A percentile compares a stretch with the other conserved stretches of the same genome.
phyloP scores from a whole-genome alignment of 805 yeast species.

The Grigorovia transvaalensis region DNA sequence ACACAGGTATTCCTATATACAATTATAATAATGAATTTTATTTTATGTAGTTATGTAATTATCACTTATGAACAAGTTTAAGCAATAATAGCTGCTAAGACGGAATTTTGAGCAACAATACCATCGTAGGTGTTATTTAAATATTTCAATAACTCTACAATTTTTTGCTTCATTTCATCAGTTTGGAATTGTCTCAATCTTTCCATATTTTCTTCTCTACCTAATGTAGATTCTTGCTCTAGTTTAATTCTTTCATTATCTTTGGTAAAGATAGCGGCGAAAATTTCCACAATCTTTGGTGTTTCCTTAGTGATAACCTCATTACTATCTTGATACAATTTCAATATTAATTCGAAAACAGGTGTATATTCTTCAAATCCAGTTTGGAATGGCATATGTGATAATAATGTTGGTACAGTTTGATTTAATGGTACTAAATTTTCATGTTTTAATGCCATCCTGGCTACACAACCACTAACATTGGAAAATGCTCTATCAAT shows the following conservation, averaged over 20 bases:
- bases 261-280: constrained; percentile 61
- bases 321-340: constrained; percentile 57
- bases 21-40: not conserved
- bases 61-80: constrained; percentile 4
- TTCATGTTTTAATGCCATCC: constrained; percentile 71
- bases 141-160: constrained; percentile 60
- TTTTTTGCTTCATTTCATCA: constrained; percentile 54
- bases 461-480: constrained; percentile 94
- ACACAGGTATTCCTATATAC: not conserved
- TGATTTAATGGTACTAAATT: constrained; percentile 66
- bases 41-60: not conserved
- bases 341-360: constrained; percentile 65
- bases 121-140: constrained; percentile 59
- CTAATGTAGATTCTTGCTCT: constrained; percentile 65
- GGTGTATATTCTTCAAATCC: constrained; percentile 92
- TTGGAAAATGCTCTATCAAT: constrained; percentile 81
- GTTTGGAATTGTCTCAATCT: constrained; percentile 68
- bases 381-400: constrained; percentile 74
- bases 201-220: constrained; percentile 76
- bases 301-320: constrained; percentile 44
- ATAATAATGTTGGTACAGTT: constrained; percentile 61
- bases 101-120: constrained; percentile 39
- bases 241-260: constrained; percentile 65
- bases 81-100: constrained; percentile 30
- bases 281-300: constrained; percentile 53